Conservation (phyloP, 2,329 filamentous ascomycete species). For the Samsoniella hepiali region DNA sequence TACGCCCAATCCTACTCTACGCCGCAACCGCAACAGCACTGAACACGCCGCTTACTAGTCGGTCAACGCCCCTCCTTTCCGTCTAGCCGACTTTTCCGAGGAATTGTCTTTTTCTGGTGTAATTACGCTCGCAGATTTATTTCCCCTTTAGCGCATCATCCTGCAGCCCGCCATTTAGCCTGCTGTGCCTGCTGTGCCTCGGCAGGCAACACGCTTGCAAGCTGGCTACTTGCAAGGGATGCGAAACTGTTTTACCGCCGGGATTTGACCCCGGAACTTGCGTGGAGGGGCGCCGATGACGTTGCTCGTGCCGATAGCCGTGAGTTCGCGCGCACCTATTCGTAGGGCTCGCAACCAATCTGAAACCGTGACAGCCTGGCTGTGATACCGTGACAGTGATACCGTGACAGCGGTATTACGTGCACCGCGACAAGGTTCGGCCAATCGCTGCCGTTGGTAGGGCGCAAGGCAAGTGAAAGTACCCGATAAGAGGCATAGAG, state of each 20-base stretch:
- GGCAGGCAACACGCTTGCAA: not conserved
- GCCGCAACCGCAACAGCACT: not conserved
- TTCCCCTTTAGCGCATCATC: not conserved
- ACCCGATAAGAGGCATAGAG: not conserved
- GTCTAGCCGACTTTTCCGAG: constrained; percentile 14
- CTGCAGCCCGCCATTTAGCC: not conserved
- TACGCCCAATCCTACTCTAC: not conserved
- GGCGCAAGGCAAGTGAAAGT: not conserved
- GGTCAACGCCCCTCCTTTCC: constrained; percentile 2
- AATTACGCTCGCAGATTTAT: not conserved
- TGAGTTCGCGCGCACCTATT: not conserved
- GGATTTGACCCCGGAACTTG: not conserved
- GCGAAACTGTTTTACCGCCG: not conserved
- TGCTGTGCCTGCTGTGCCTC: not conserved
- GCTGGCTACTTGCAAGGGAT: not conserved
- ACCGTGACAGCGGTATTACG: not conserved
- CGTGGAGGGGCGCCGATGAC: not conserved
- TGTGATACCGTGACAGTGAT: not conserved
- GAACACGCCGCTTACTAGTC: not conserved
- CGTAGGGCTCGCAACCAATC: constrained; percentile 4
- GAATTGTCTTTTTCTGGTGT: not conserved
- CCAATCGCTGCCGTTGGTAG: not conserved
- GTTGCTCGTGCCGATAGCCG: constrained; percentile 14
- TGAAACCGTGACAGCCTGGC: not conserved
- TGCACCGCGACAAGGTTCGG: not conserved